Base-by-base conservation (phyloP, 1,139 yeast species). In the Lodderomyces metapsilosis region DNA sequence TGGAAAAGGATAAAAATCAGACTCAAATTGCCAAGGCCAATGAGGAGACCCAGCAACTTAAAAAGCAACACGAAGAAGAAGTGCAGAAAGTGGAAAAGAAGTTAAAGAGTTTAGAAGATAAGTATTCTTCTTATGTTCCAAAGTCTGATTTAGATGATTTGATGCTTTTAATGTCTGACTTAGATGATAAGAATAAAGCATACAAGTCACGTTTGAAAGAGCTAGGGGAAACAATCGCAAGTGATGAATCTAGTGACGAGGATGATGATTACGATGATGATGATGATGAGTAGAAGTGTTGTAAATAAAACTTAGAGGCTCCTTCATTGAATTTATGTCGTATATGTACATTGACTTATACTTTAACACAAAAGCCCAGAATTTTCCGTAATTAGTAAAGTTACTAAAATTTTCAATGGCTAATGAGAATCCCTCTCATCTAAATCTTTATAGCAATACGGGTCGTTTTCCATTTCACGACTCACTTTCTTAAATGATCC, bases 111-210 rank as follows among this genome's bases (percentile, higher is more conserved):
- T 44, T 49, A 32, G 48, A 49, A 40, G 51, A 43, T 10, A 43
- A 52, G 32, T 42, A 59, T n/a, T 48, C 52, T 33, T 51, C 53
- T 13, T 46, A 50, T 53, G 84, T 80, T 12, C 77, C 83, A 0
- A 78, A 72, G 50, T 58, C 78, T 2, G 95, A 87, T 38, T 58
- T 84, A 11, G 96, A 88, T 54, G 95, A 87, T 44, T 62, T 88
- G 47, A 78, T 88, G 82, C 64, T 86, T 34, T 64, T 88, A 34
- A 78, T 88, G 62, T 74, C 84, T 11, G 95, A 86, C 36, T 65
- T 86, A 55, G 94, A 86, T 50, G 92, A 86, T 39, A 76, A 76
- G 46, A 82, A 77, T 45, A 71, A 73, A 27, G 71, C 70, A 50
- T 86, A 87, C 58, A 84, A 83, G 52, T 55, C 59, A 12, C 72